A percentile compares a stretch with the other conserved stretches of the same genome.
Evolutionary conservation across 2,329 filamentous ascomycete genomes (phyloP).

Genomic region (Fusarium anguioides): DNA sequence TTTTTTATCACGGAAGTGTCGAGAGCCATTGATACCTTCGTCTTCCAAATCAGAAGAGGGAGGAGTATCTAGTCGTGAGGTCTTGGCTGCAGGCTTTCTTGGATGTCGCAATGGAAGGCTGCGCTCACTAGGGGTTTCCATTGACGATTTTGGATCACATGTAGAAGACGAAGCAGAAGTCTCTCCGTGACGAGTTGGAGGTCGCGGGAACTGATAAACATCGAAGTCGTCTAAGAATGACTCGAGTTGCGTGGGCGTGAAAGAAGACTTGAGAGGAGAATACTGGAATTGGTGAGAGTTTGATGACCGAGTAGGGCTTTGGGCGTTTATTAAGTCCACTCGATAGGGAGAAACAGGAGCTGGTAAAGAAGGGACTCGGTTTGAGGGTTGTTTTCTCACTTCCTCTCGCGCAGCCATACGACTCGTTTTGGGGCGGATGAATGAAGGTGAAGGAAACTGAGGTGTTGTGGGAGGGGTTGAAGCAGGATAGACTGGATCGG

Average conservation of each 20-base stretch:
- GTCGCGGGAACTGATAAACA: conserved; percentile 54
- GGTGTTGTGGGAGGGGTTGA: conserved; percentile 45
- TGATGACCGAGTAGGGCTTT: conserved; percentile 20
- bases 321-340: conserved; percentile 22
- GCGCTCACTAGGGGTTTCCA: conserved; percentile 41
- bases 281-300: conserved; percentile 30
- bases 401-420: conserved; percentile 69
- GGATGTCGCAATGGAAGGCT: conserved; percentile 44
- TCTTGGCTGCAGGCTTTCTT: conserved; percentile 34
- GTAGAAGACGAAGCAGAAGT: conserved; percentile 40
- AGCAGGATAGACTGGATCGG: conserved; percentile 41
- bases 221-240: conserved; percentile 47
- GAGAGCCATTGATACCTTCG: conserved; percentile 29
- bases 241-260: conserved; percentile 39
- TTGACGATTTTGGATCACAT: conserved; percentile 35
- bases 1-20: conserved; percentile 44
- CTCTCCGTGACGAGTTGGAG: conserved; percentile 46
- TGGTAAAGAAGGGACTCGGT: conserved; percentile 47
- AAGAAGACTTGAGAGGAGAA: conserved; percentile 44
- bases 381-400: conserved; percentile 46
- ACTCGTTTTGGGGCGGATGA: conserved; percentile 65
- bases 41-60: conserved; percentile 51
- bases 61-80: conserved; percentile 48
- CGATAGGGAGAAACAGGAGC: conserved; percentile 33
- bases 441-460: conserved; percentile 64